phyloP scores from a whole-genome alignment of 2,329 filamentous ascomycete genomes.

The Fusarium pininemorale region DNA sequence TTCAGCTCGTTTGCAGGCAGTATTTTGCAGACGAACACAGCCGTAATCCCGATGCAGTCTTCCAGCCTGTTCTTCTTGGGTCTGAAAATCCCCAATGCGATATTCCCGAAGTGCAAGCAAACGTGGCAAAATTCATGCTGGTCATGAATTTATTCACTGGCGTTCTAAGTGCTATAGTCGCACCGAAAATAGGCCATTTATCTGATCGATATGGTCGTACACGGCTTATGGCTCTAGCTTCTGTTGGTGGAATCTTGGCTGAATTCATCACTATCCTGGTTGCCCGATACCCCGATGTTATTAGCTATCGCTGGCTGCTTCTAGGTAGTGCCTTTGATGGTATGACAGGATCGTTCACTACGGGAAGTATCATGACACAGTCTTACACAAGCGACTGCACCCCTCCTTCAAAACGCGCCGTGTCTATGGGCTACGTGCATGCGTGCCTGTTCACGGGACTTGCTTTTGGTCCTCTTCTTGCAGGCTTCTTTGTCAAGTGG shows the following conservation, averaged over 20 bases:
- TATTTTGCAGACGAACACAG: conserved; percentile 77
- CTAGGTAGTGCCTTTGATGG: conserved; percentile 83
- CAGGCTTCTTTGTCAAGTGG: conserved; percentile 80
- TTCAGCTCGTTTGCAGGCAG: conserved; percentile 82
- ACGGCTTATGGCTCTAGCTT: conserved; percentile 75
- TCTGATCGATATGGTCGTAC: conserved; percentile 89
- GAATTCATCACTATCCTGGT: conserved; percentile 84
- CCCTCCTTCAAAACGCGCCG: conserved; percentile 78
- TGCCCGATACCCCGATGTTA: conserved; percentile 74
- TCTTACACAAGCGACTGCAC: conserved; percentile 94
- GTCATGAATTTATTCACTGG: conserved; percentile 79
- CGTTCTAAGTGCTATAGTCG: conserved; percentile 79
- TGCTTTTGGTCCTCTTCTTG: conserved; percentile 83
- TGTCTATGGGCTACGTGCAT: conserved; percentile 89
- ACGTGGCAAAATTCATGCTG: conserved; percentile 81
- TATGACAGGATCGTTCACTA: conserved; percentile 86
- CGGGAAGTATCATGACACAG: conserved; percentile 77
- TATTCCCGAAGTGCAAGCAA: conserved; percentile 79
- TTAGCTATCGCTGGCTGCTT: conserved; percentile 83
- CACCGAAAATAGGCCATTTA: conserved; percentile 83
- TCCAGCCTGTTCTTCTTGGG: conserved; percentile 72
- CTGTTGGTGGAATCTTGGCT: conserved; percentile 75
- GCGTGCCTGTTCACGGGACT: conserved; percentile 90
- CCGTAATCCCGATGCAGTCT: conserved; percentile 66
- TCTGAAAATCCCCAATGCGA: conserved; percentile 82